Conservation (phyloP, 2,329 filamentous ascomycete species). For the Setomelanomma holmii region DNA sequence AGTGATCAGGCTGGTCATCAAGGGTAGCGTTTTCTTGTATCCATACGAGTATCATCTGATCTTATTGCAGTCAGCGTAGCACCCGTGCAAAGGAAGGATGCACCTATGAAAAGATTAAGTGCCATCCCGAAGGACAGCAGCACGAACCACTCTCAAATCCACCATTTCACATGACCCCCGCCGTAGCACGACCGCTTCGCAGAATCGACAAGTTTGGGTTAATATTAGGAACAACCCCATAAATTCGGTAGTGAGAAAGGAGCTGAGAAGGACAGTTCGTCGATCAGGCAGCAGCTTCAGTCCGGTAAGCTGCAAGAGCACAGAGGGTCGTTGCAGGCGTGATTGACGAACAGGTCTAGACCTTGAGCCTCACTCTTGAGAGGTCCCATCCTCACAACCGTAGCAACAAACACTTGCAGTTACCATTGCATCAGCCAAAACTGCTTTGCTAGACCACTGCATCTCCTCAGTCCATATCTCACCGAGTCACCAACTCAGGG, state of each 20-base stretch:
- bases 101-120: constrained; percentile 1
- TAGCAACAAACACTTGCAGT: constrained; percentile 13
- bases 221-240: not conserved
- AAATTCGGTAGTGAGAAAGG: not conserved
- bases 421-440: constrained; percentile 11
- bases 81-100: not conserved
- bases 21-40: too few relatives aligned
- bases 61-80: constrained; percentile 1
- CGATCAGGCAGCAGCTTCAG: not conserved
- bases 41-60: too few relatives aligned
- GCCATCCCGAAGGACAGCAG: constrained; percentile 1
- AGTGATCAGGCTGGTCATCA: too few relatives aligned
- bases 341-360: constrained; percentile 47
- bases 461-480: constrained; percentile 12
- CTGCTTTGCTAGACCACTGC: constrained; percentile 19
- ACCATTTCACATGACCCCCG: not conserved
- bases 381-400: constrained; percentile 41
- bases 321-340: constrained; percentile 12
- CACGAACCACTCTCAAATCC: not conserved
- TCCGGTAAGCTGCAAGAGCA: not conserved
- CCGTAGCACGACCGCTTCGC: not conserved
- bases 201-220: too few relatives aligned
- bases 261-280: not conserved
- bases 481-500: constrained; percentile 15
- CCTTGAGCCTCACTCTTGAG: constrained; percentile 52